phyloP scores from a whole-genome alignment of 192 early-diverging fungal genomes.

The Entophlyctis luteolus region DNA sequence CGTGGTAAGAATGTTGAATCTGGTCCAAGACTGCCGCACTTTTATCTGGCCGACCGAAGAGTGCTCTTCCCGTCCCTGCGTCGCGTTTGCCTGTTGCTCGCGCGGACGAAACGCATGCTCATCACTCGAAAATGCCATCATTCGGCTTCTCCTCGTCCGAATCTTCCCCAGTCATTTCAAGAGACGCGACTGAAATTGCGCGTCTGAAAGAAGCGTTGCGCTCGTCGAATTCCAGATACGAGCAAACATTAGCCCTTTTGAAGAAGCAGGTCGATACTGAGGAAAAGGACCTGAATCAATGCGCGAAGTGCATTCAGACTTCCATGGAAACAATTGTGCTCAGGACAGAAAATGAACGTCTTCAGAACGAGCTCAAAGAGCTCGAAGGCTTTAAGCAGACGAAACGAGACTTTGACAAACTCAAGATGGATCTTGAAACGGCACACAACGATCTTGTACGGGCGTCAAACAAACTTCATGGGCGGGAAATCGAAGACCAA shows the following conservation, averaged over 20 bases:
- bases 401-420: neutral
- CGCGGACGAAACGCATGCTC: too few species aligned
- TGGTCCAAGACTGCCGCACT: too few species aligned
- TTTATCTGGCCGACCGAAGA: too few species aligned
- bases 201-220: neutral
- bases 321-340: neutral
- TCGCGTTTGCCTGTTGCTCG: too few species aligned
- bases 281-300: neutral
- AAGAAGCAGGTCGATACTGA: neutral
- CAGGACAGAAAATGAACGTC: neutral
- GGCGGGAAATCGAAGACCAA: neutral
- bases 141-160: too few species aligned
- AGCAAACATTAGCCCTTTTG: neutral
- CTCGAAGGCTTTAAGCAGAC: neutral
- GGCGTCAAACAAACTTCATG: neutral
- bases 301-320: neutral
- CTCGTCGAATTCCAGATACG: neutral
- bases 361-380: neutral
- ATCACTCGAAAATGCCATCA: too few species aligned
- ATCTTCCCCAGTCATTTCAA: too few species aligned
- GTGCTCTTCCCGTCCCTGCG: too few species aligned
- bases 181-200: neutral
- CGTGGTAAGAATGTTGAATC: too few species aligned
- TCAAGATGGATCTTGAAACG: neutral
- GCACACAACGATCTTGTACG: neutral